Conservation (phyloP, 164 flowering plant species). For the Dillenia turbinata region DNA sequence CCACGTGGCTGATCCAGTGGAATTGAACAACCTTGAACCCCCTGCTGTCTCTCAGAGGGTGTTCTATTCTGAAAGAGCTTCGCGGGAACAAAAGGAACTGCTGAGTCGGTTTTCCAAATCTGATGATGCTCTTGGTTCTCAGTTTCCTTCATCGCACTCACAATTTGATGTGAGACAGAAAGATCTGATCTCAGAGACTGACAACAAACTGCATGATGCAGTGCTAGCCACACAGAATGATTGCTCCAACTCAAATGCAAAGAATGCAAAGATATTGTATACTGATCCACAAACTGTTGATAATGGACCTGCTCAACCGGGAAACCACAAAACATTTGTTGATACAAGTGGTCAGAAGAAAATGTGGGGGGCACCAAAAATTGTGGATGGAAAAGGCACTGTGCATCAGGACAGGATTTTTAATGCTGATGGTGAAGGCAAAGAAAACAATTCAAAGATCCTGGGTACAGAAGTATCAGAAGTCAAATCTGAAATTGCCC, state of each 20-base stretch:
- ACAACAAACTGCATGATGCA: conserved; percentile 29
- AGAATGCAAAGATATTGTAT: conserved; percentile 20
- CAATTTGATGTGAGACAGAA: conserved; percentile 31
- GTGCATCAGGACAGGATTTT: too few relatives aligned
- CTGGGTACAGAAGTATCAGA: conserved; percentile 11
- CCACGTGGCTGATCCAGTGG: conserved; percentile 39
- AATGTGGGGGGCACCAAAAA: conserved; percentile 17
- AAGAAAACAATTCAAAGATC: conserved; percentile 1
- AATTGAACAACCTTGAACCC: conserved; percentile 37
- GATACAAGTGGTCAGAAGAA: conserved; percentile 23
- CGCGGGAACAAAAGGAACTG: conserved; percentile 50
- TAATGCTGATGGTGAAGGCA: conserved; percentile 3
- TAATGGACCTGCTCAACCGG: conserved; percentile 33
- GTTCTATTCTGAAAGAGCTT: conserved; percentile 66
- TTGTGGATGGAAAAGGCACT: too few relatives aligned
- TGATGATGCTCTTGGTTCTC: conserved; percentile 66
- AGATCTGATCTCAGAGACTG: conserved; percentile 28
- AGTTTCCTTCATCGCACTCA: conserved; percentile 37
- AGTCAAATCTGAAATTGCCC: conserved; percentile 14
- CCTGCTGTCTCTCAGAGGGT: conserved; percentile 45
- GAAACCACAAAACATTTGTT: conserved; percentile 29
- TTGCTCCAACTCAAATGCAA: conserved; percentile 19
- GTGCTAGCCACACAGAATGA: conserved; percentile 20
- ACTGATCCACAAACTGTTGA: conserved; percentile 29
- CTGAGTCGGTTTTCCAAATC: conserved; percentile 69